These are phyloP conservation scores for Allium sativum DNA, from an alignment of 106 monocot genomes.

Conservation along the genomic window DNA sequence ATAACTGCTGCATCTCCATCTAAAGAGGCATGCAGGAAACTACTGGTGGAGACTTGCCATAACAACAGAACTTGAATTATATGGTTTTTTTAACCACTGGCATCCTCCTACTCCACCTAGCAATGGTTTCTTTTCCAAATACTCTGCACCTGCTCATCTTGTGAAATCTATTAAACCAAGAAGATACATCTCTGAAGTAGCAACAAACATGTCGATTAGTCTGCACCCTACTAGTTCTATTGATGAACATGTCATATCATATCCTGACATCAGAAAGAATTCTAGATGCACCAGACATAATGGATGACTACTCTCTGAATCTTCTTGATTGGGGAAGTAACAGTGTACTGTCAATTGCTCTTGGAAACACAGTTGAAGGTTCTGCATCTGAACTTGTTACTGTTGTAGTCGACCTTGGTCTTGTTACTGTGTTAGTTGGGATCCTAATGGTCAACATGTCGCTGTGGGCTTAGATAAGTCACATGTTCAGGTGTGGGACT, in stretches of 20 bases:
- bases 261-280: conserved; percentile 1
- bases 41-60: conserved; percentile 1
- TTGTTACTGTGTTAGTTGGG: conserved; percentile 61
- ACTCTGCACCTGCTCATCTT: conserved; percentile 3
- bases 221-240: background rate
- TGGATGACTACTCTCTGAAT: conserved; percentile 7
- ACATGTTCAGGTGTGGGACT: conserved; percentile 52
- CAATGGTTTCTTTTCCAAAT: conserved; percentile 1
- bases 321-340: conserved; percentile 8
- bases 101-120: background rate
- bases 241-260: background rate
- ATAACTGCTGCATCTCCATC: conserved; percentile 7
- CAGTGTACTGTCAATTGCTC: conserved; percentile 6
- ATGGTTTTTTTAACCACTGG: conserved; percentile 24
- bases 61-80: conserved; percentile 18
- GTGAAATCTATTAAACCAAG: conserved; percentile 14
- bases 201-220: background rate
- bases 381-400: conserved; percentile 51
- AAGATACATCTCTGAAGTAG: conserved; percentile 38
- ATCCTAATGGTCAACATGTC: conserved; percentile 47
- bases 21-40: conserved; percentile 14
- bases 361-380: conserved; percentile 7
- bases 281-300: conserved; percentile 3
- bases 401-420: conserved; percentile 36
- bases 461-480: conserved; percentile 56